Percentiles rank a stretch among this genome's conserved stretches.
Evolutionary conservation across 306 rosid genomes (phyloP).

Genomic region (Prunus salicina): DNA sequence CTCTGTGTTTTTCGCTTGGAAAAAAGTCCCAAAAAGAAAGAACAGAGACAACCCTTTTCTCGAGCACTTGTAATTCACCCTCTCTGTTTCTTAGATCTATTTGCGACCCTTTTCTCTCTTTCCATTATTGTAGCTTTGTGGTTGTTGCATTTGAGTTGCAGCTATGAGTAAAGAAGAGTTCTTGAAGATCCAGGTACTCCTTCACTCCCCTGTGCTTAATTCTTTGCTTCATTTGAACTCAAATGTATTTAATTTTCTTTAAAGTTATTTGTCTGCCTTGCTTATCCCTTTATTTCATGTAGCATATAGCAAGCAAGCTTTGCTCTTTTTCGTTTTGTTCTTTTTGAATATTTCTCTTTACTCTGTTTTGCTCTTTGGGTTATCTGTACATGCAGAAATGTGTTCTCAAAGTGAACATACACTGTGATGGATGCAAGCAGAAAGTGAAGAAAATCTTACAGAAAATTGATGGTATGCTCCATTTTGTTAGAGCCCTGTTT

Average conservation of each 20-base stretch:
- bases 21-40: slow-evolving; percentile 22
- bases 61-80: slow-evolving; percentile 4
- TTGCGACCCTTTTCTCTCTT: slow-evolving; percentile 6
- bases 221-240: slow-evolving; percentile 12
- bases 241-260: not conserved
- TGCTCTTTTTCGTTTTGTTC: not conserved
- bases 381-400: slow-evolving; percentile 75
- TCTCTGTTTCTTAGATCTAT: slow-evolving; percentile 43
- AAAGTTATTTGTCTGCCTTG: not conserved
- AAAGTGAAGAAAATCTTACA: slow-evolving; percentile 95
- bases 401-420: slow-evolving; percentile 92
- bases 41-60: slow-evolving; percentile 10
- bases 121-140: slow-evolving; percentile 26
- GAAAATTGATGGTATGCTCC: slow-evolving; percentile 76
- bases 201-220: slow-evolving; percentile 9
- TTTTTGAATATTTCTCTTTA: slow-evolving; percentile 21
- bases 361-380: slow-evolving; percentile 28
- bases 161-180: slow-evolving; percentile 85
- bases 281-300: too few relatives aligned
- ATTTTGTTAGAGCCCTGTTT: not conserved
- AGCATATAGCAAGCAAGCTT: not conserved
- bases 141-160: slow-evolving; percentile 29
- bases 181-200: slow-evolving; percentile 81
- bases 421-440: slow-evolving; percentile 94
- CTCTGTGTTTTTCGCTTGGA: slow-evolving; percentile 28